Evolutionary conservation across 2,329 filamentous ascomycete species (phyloP).

Genomic region (Arthrobotrys musiformis): DNA sequence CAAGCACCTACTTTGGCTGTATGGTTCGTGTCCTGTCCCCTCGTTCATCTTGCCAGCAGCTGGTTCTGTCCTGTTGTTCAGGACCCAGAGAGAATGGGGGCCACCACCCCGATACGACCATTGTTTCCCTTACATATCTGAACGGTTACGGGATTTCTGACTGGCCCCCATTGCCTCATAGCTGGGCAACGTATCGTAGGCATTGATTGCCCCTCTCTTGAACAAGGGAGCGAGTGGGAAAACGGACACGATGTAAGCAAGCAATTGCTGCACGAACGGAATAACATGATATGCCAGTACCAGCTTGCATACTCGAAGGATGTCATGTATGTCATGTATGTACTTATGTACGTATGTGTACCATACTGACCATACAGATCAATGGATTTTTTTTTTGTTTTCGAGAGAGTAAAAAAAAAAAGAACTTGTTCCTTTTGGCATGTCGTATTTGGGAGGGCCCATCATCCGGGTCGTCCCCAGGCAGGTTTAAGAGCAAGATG

Average conservation of each 20-base stretch:
- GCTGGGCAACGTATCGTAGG: not conserved
- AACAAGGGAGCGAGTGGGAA: slow-evolving; percentile 40
- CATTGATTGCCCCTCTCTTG: slow-evolving; percentile 31
- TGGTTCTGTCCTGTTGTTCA: slow-evolving; percentile 1
- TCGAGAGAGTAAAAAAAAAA: no score
- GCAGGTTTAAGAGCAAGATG: slow-evolving; percentile 49
- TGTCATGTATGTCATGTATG: slow-evolving; percentile 7
- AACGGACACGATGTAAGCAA: slow-evolving; percentile 35
- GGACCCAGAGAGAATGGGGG: slow-evolving; percentile 35
- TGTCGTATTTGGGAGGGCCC: slow-evolving; percentile 31
- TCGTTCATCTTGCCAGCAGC: slow-evolving; percentile 29
- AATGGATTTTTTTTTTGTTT: not conserved
- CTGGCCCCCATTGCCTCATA: slow-evolving; percentile 24
- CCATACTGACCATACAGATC: not conserved
- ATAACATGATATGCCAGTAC: slow-evolving; percentile 41
- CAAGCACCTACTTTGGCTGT: slow-evolving; percentile 49
- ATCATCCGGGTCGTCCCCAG: slow-evolving; percentile 30
- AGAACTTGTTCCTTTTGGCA: slow-evolving; percentile 34
- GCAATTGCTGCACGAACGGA: slow-evolving; percentile 39
- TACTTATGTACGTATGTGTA: not conserved
- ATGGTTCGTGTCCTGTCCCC: slow-evolving; percentile 31
- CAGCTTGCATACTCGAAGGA: slow-evolving; percentile 7
- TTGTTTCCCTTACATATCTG: slow-evolving; percentile 3
- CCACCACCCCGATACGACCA: slow-evolving; percentile 16
- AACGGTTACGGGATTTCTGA: slow-evolving; percentile 11